Evolutionary conservation across 129 eudicot species (phyloP).

Genomic region (Smallanthus sonchifolius): DNA sequence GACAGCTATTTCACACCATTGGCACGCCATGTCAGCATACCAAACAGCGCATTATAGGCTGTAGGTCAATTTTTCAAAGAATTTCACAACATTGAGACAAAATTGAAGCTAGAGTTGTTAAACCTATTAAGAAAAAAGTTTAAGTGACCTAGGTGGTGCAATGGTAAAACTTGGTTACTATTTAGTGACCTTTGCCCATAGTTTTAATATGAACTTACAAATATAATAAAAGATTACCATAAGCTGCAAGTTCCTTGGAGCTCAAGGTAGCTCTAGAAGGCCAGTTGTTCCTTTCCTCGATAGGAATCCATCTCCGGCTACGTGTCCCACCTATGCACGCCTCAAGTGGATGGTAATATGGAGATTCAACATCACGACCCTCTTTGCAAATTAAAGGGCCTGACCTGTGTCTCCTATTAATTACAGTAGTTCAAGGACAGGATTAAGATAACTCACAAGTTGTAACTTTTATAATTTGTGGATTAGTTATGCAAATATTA

Average conservation of each 20-base stretch:
- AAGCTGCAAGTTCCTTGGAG: constrained; percentile 55
- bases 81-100: not conserved
- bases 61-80: not conserved
- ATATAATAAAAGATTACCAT: constrained; percentile 42
- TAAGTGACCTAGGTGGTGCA: not conserved
- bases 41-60: not conserved
- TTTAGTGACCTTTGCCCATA: not conserved
- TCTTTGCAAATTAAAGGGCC: constrained; percentile 70
- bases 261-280: constrained; percentile 70
- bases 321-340: constrained; percentile 90
- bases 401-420: constrained; percentile 61
- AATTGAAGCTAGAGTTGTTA: not conserved
- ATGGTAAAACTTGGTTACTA: not conserved
- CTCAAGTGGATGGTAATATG: constrained; percentile 83
- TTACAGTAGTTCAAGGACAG: constrained; percentile 7
- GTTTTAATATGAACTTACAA: not conserved
- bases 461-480: not conserved
- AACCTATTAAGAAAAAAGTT: not conserved
- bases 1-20: not conserved
- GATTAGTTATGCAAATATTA: not conserved
- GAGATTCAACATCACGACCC: constrained; percentile 77
- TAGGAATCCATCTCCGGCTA: constrained; percentile 86
- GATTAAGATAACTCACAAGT: constrained; percentile 19
- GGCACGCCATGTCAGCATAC: not conserved
- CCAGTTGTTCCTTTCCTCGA: constrained; percentile 76